Base-by-base conservation (phyloP, 2,329 filamentous ascomycete genomes). In the Cladophialophora bantiana region DNA sequence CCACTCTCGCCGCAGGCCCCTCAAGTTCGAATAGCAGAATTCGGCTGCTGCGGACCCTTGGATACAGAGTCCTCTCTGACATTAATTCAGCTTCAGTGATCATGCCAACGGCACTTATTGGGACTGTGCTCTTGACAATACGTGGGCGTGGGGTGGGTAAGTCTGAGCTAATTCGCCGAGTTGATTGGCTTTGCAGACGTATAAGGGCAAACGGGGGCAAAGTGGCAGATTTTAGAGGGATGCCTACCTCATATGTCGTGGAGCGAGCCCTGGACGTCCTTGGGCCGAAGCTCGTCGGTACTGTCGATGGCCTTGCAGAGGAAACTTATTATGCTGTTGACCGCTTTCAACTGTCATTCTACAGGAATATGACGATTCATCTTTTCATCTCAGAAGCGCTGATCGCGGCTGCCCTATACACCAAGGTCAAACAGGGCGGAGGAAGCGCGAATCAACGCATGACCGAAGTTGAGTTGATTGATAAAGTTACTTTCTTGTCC, bases 281-380 rank as follows among this genome's bases (percentile, higher is more conserved):
- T 0, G 95, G 95, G 0, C 92, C 92, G 62, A 91, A 95, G 59
- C 85, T 99, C 1, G 93, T 99, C 0, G 93, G 94, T 4, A 83
- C 89, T 4, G 85, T 96, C 0, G 86, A 89, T 42, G 92, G 90
- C 0, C 81, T 99, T 4, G 90, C 91, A 0, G 95, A 99, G 77
- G 92, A 92, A 18, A 98, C 95, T 0, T 98, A 92, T 78, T 97
- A 92, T 74, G 95, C 95, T 4, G 93, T 97, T 45, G 95, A 99
- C 77, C 87, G 93, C 61, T 99, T 99, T 82, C 95, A 99, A 76
- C 86, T 99, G 9, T 97, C 93, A 0, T 99, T 99, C 79, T 99
- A 99, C 80, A 90, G 95, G 60, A 99, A 99, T 79, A 98, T 98
- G 95, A 97, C 94, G 0, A 99, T 99, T 68, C 95, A 99, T 76